Base-by-base conservation (phyloP, 257 asterid species). In the Anisodus acutangulus region DNA sequence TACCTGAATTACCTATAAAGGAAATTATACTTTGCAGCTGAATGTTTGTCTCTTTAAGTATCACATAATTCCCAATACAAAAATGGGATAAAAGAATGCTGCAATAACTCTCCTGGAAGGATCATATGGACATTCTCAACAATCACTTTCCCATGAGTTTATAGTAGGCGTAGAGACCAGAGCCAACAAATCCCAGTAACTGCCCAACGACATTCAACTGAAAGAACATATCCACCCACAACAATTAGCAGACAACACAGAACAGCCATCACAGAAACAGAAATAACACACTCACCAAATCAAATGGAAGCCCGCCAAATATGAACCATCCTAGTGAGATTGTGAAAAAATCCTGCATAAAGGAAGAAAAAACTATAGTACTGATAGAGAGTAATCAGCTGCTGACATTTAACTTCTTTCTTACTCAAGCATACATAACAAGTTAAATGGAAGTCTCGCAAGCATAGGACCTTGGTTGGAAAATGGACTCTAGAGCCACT, bases 271-370 rank as follows among this genome's bases (percentile, higher is more conserved):
- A 76, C 26, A 76, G 13, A 58, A 76, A 76, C 64, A 76, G 26
- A 31, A 26, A 76, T 26, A 53, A 54, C 53, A 43, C 58, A 89
- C 97, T 92, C 88, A 95, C 99, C 47, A 90, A 8, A 88, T 95
- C 99, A 78, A 93, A 94, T 41, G 98, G 97, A 88, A 94, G 97
- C 72, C 99, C 98, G 10, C 99, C 99, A 74, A 96, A 96, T 59
- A 94, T 80, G 57, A 89, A 71, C 99, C 98, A 96, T 76, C 99
- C 99, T 10, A 96, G 90, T 6, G 89, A 2, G 78, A 96, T 90
- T n/a, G 99, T 96, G 89, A 96, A 93, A 54, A 94, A 84, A 88
- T 96, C 99, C 99, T 96, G 72, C 78, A 86, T n/a, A 63, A 67
- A 86, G 11, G 54, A 64, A 76, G 59, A 54, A 51, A 53, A 49